Percentiles rank a stretch among this genome's conserved stretches.
phyloP scores from a whole-genome alignment of 2,329 filamentous ascomycete species.

The Colletotrichum gigasporum region DNA sequence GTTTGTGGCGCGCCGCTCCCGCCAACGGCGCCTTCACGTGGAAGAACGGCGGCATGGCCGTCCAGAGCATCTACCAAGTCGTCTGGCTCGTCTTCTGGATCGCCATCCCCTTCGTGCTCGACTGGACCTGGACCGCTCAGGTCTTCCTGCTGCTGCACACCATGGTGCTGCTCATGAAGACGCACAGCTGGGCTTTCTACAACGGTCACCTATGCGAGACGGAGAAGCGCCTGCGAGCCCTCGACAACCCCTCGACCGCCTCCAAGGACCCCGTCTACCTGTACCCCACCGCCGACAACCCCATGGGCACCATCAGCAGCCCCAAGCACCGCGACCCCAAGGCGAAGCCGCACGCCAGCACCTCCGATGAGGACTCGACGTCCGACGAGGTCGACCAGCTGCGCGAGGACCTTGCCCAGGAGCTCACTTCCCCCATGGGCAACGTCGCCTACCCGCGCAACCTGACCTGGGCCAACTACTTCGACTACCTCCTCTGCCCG shows the following conservation, averaged over 20 bases:
- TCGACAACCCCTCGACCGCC: slow-evolving; percentile 76
- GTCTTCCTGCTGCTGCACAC: slow-evolving; percentile 94
- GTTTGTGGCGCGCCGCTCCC: slow-evolving; percentile 64
- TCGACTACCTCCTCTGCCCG: slow-evolving; percentile 89
- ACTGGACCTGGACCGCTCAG: slow-evolving; percentile 97
- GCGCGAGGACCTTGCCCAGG: slow-evolving; percentile 86
- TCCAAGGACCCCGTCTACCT: slow-evolving; percentile 73
- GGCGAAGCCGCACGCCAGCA: slow-evolving; percentile 33
- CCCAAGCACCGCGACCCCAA: slow-evolving; percentile 23
- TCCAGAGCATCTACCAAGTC: slow-evolving; percentile 86
- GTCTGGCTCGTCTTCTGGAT: slow-evolving; percentile 87
- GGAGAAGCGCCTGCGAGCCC: slow-evolving; percentile 78
- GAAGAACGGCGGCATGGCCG: slow-evolving; percentile 77
- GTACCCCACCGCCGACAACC: slow-evolving; percentile 73
- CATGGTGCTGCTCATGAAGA: slow-evolving; percentile 95
- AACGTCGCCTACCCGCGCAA: slow-evolving; percentile 91
- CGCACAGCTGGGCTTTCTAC: slow-evolving; percentile 98
- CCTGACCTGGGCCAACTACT: slow-evolving; percentile 82
- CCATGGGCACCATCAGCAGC: slow-evolving; percentile 49
- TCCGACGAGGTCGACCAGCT: slow-evolving; percentile 71
- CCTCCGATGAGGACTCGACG: slow-evolving; percentile 41
- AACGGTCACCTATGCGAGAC: slow-evolving; percentile 94
- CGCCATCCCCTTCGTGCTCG: slow-evolving; percentile 81
- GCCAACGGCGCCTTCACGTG: slow-evolving; percentile 71
- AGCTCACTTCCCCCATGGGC: slow-evolving; percentile 90